Evolutionary conservation across 2,329 filamentous ascomycete genomes (phyloP).

Genomic region (Penicillium sp.): DNA sequence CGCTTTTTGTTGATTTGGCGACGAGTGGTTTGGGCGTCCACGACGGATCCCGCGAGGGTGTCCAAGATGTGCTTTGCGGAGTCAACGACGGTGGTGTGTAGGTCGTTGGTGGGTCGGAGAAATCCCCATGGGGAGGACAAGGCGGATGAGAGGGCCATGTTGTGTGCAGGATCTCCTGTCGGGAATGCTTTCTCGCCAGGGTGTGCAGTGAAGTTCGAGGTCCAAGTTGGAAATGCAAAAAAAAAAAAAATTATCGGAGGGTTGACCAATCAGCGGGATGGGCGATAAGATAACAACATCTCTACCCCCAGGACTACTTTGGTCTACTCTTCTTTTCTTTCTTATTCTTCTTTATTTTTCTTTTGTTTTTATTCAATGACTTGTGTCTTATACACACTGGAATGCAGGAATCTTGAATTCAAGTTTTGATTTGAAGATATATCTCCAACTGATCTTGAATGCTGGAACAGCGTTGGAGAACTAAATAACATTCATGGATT

Average conservation of each 20-base stretch:
- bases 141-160: conserved; percentile 37
- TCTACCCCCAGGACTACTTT: not conserved
- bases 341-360: not conserved
- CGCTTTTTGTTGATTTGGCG: conserved; percentile 72
- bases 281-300: conserved; percentile 8
- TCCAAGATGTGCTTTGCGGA: conserved; percentile 82
- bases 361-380: too few species aligned
- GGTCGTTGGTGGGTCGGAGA: conserved; percentile 67
- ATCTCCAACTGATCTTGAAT: too few species aligned
- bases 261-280: not conserved
- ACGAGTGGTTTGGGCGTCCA: conserved; percentile 69
- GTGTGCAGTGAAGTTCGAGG: not conserved
- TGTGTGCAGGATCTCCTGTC: not conserved
- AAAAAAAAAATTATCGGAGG: conserved; percentile 26
- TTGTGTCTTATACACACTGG: too few species aligned
- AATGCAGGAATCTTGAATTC: too few species aligned
- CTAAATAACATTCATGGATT: not conserved
- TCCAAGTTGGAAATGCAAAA: conserved; percentile 6
- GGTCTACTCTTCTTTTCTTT: not conserved
- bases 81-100: conserved; percentile 70
- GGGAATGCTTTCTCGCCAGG: conserved; percentile 20
- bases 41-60: conserved; percentile 71
- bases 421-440: too few species aligned
- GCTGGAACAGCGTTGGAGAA: too few species aligned
- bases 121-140: conserved; percentile 69